phyloP scores from a whole-genome alignment of 2,329 filamentous ascomycete genomes.

The Phyllosticta citribraziliensis region DNA sequence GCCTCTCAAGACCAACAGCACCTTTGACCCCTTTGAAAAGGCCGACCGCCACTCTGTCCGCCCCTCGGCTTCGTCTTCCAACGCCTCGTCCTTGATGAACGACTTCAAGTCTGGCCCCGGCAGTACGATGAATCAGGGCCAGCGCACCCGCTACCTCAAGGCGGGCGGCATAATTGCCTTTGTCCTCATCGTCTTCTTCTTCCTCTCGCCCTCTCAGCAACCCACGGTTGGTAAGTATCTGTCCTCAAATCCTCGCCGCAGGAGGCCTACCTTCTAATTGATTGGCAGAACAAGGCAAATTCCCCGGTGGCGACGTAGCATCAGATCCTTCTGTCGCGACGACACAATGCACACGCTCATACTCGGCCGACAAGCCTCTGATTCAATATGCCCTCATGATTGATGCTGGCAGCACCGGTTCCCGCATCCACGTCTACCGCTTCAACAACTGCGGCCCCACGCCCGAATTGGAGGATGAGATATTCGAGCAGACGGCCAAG shows the following conservation, averaged over 20 bases:
- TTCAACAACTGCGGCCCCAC: slow-evolving; percentile 98
- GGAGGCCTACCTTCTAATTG: neutral
- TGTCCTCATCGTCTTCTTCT: slow-evolving; percentile 48
- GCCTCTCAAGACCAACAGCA: slow-evolving; percentile 29
- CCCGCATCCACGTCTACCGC: slow-evolving; percentile 95
- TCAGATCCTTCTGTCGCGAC: slow-evolving; percentile 54
- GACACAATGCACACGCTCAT: slow-evolving; percentile 70
- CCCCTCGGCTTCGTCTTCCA: slow-evolving; percentile 20
- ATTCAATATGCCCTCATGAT: slow-evolving; percentile 99
- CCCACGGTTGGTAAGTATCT: neutral
- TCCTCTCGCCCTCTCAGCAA: slow-evolving; percentile 37
- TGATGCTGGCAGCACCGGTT: slow-evolving; percentile 94
- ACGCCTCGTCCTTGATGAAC: slow-evolving; percentile 30
- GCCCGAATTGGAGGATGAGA: slow-evolving; percentile 87
- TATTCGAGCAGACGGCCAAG: slow-evolving; percentile 90
- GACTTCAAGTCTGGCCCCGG: slow-evolving; percentile 33
- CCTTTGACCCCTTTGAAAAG: slow-evolving; percentile 38
- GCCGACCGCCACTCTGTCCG: slow-evolving; percentile 30
- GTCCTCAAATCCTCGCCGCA: neutral
- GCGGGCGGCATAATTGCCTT: slow-evolving; percentile 50
- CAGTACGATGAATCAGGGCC: slow-evolving; percentile 48
- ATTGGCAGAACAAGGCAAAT: slow-evolving; percentile 8
- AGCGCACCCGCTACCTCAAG: slow-evolving; percentile 52
- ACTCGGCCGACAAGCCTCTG: slow-evolving; percentile 80
- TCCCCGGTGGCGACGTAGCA: slow-evolving; percentile 32